Percentiles rank a stretch among this genome's conserved stretches.
Conservation (phyloP, 73 alveolate species). For the Paramecium caudatum region DNA sequence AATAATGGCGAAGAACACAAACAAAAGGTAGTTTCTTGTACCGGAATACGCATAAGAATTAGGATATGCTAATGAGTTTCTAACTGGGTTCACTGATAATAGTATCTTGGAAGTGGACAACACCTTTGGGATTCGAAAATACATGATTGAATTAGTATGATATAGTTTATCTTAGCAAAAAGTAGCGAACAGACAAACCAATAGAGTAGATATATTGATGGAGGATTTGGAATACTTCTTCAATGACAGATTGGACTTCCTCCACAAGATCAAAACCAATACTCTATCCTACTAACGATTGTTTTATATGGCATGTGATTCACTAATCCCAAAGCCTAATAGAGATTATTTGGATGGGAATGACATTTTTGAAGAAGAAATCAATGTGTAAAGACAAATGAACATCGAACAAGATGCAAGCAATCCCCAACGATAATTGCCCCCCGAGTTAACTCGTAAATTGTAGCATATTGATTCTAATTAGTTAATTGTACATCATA, state of each 20-base stretch:
- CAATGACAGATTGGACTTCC: slow-evolving; percentile 82
- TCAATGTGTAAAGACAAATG: slow-evolving; percentile 82
- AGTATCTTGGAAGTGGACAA: background rate
- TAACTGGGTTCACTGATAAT: slow-evolving; percentile 16
- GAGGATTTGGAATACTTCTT: slow-evolving; percentile 87
- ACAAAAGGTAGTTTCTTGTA: slow-evolving; percentile 27
- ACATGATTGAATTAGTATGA: slow-evolving; percentile 65
- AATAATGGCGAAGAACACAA: slow-evolving; percentile 14
- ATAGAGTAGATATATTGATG: slow-evolving; percentile 80
- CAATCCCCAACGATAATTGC: slow-evolving; percentile 73
- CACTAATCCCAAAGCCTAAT: background rate
- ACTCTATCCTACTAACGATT: slow-evolving; percentile 87
- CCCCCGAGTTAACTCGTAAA: slow-evolving; percentile 89
- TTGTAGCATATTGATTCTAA: slow-evolving; percentile 80
- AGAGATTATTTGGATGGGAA: slow-evolving; percentile 73
- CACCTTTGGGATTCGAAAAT: slow-evolving; percentile 62
- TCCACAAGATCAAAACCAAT: slow-evolving; percentile 86
- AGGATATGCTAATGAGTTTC: slow-evolving; percentile 3
- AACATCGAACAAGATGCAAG: slow-evolving; percentile 78
- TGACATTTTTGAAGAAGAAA: slow-evolving; percentile 79
- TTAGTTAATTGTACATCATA: slow-evolving; percentile 73
- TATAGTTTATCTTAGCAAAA: slow-evolving; percentile 70
- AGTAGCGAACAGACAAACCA: slow-evolving; percentile 85
- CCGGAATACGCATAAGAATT: slow-evolving; percentile 18
- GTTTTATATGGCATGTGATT: slow-evolving; percentile 87